These are phyloP conservation scores for Microdochium paspali DNA, from an alignment of 2,329 filamentous ascomycete species.

Conservation along the genomic window DNA sequence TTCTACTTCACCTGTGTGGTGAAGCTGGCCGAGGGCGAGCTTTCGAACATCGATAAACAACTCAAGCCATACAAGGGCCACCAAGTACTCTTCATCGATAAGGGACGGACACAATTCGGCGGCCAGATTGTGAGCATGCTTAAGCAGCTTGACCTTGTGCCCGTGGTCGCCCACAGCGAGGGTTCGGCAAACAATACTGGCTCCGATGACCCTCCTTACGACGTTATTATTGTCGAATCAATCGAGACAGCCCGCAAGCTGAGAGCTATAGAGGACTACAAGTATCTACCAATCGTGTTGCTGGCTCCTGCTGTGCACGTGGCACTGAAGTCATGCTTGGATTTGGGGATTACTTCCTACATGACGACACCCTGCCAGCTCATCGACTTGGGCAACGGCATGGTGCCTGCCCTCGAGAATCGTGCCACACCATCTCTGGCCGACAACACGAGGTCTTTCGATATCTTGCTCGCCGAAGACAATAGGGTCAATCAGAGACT, in stretches of 20 bases:
- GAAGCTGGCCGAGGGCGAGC: constrained; percentile 70
- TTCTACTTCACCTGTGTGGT: constrained; percentile 97
- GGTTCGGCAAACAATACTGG: constrained; percentile 50
- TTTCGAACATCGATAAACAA: constrained; percentile 70
- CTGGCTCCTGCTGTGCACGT: constrained; percentile 84
- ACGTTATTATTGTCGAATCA: constrained; percentile 92
- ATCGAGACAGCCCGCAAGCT: constrained; percentile 82
- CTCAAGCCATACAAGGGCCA: constrained; percentile 87
- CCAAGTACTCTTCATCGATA: constrained; percentile 89
- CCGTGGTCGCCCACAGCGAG: constrained; percentile 76
- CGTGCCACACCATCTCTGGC: constrained; percentile 83
- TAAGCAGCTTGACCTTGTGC: constrained; percentile 66
- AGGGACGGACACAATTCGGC: constrained; percentile 70
- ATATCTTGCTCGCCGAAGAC: constrained; percentile 91
- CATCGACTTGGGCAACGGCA: constrained; percentile 90
- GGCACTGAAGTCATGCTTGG: constrained; percentile 84
- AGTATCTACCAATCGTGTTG: constrained; percentile 93
- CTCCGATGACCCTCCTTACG: constrained; percentile 61
- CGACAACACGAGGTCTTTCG: constrained; percentile 90
- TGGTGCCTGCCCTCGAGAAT: constrained; percentile 91
- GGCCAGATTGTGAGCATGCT: constrained; percentile 73
- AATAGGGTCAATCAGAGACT: constrained; percentile 95
- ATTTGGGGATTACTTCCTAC: constrained; percentile 95
- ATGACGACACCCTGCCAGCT: constrained; percentile 95
- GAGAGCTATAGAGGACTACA: constrained; percentile 86